These are phyloP conservation scores for Exophiala dermatitidis DNA, from an alignment of 2,329 filamentous ascomycete genomes.

Conservation along the genomic window DNA sequence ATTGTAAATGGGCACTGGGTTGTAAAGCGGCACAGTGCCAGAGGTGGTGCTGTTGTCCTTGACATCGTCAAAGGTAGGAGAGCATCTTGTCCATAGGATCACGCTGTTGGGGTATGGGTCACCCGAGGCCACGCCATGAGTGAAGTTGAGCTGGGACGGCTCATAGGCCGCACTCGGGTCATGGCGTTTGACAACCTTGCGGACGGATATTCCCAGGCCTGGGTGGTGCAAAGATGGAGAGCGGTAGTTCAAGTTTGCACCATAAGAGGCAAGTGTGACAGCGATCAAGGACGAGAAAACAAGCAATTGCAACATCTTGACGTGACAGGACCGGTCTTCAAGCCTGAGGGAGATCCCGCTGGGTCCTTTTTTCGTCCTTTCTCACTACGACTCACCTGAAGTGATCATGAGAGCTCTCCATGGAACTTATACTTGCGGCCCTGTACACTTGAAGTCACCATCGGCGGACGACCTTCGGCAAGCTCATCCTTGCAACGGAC, in stretches of 20 bases:
- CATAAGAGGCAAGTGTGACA: constrained; percentile 16
- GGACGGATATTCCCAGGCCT: constrained; percentile 57
- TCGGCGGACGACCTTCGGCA: not conserved
- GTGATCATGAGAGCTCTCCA: not conserved
- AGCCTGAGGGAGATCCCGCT: not conserved
- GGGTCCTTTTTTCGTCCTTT: constrained; percentile 1
- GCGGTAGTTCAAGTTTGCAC: constrained; percentile 58
- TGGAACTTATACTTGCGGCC: not conserved
- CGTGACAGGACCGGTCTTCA: not conserved
- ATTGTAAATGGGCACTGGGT: constrained; percentile 38
- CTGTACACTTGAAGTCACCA: not conserved
- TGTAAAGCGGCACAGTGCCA: constrained; percentile 49
- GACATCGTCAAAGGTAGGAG: constrained; percentile 39
- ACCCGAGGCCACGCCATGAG: constrained; percentile 53
- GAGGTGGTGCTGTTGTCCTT: constrained; percentile 50
- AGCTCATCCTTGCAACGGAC: not conserved
- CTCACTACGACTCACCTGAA: not conserved
- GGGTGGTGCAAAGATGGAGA: constrained; percentile 60
- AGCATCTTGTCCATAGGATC: constrained; percentile 41
- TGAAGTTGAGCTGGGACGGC: constrained; percentile 52
- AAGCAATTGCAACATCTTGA: constrained; percentile 18
- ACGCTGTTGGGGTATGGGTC: constrained; percentile 40
- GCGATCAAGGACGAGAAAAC: constrained; percentile 11
- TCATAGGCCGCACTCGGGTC: constrained; percentile 40
- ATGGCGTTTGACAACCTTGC: constrained; percentile 53